A percentile compares a stretch with the other conserved stretches of the same genome.
Evolutionary conservation across 345 rosid genomes (phyloP).

Genomic region (Jatropha curcas): DNA sequence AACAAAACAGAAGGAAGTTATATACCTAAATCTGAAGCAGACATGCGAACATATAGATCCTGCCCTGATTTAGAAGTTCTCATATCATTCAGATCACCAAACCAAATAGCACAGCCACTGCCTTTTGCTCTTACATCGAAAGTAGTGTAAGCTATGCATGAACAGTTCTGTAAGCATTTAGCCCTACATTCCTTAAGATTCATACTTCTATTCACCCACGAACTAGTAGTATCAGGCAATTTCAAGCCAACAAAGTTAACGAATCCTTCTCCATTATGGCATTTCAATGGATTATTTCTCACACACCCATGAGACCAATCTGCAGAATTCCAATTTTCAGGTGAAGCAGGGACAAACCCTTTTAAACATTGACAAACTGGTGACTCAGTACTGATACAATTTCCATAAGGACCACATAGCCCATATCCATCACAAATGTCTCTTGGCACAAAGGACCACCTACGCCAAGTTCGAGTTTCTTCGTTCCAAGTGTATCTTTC

Average conservation of each 20-base stretch:
- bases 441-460: not conserved
- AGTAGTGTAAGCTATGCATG: slow-evolving; percentile 5
- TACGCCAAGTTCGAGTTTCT: not conserved
- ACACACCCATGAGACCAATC: not conserved
- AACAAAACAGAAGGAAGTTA: not conserved
- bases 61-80: not conserved
- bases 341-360: not conserved
- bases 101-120: slow-evolving; percentile 8
- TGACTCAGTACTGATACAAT: not conserved
- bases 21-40: not conserved
- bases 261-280: not conserved
- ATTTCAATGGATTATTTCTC: not conserved
- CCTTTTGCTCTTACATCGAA: not conserved
- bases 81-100: not conserved
- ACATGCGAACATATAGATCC: not conserved
- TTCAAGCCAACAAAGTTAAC: not conserved
- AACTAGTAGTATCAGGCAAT: not conserved
- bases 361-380: slow-evolving; percentile 12
- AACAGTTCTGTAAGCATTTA: not conserved
- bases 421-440: not conserved
- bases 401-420: slow-evolving; percentile 16
- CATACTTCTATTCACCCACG: slow-evolving; percentile 1
- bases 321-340: not conserved
- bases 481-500: not conserved
- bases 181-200: not conserved